phyloP scores from a whole-genome alignment of 805 yeast species.

The Candida sphagnicola region DNA sequence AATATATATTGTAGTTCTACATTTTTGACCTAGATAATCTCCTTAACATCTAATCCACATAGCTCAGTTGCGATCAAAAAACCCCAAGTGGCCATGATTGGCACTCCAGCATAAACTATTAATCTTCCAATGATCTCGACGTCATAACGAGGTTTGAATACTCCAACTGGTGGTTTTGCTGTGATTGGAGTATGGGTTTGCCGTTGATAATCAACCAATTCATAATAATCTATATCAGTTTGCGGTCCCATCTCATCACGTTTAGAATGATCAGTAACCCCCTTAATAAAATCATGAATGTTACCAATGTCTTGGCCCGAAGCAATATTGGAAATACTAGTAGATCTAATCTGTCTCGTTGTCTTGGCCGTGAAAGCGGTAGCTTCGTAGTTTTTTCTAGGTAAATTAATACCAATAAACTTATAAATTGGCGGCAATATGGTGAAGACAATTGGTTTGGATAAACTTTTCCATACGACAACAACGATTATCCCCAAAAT shows the following conservation, averaged over 20 bases:
- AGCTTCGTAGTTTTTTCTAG: conserved; percentile 33
- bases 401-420: conserved; percentile 32
- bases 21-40: neutral
- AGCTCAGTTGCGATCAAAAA: conserved; percentile 21
- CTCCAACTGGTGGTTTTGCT: conserved; percentile 26
- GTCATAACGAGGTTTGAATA: conserved; percentile 60
- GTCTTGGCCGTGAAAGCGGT: conserved; percentile 33
- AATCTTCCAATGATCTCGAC: conserved; percentile 75
- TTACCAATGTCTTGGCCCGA: conserved; percentile 21
- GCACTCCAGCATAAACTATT: conserved; percentile 78
- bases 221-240: conserved; percentile 39
- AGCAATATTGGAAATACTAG: conserved; percentile 35
- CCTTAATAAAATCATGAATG: conserved; percentile 20
- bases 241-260: conserved; percentile 32
- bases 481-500: conserved; percentile 60
- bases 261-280: conserved; percentile 21
- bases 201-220: conserved; percentile 31
- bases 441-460: conserved; percentile 63
- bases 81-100: conserved; percentile 51
- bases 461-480: conserved; percentile 66
- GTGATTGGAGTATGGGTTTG: conserved; percentile 11
- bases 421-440: conserved; percentile 59
- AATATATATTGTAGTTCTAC: too few relatives aligned
- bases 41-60: conserved; percentile 8
- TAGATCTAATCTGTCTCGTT: conserved; percentile 32